phyloP scores from a whole-genome alignment of 345 rosid species.

The Pseudoturritis turrita region DNA sequence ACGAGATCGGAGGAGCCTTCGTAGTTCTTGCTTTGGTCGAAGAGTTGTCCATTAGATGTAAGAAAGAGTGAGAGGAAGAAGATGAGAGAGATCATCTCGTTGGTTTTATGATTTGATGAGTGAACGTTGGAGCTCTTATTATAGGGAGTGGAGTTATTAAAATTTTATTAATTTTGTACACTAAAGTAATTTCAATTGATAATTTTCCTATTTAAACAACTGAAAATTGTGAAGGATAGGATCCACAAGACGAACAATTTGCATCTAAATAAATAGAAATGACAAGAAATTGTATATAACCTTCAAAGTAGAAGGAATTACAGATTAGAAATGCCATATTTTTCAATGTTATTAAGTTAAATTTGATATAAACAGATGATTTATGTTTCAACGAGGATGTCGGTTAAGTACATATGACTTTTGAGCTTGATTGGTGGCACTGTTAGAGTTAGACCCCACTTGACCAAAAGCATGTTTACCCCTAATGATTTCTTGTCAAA shows the following conservation, averaged over 20 bases:
- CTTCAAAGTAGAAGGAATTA: background rate
- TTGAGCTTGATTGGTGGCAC: constrained; percentile 31
- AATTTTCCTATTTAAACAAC: background rate
- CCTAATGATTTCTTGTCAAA: constrained; percentile 22
- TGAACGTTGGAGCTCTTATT: constrained; percentile 7
- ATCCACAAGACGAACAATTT: background rate
- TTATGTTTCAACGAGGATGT: background rate
- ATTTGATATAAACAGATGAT: no score
- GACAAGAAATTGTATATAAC: background rate
- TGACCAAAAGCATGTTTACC: constrained; percentile 20
- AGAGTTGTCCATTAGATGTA: constrained; percentile 20
- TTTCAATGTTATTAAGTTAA: background rate
- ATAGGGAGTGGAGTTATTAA: background rate
- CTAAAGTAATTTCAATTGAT: background rate
- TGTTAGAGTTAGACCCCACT: constrained; percentile 15
- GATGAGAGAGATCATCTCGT: constrained; percentile 14
- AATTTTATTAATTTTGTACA: background rate
- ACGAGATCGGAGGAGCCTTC: constrained; percentile 95
- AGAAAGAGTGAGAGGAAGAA: constrained; percentile 5
- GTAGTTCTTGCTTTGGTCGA: constrained; percentile 60
- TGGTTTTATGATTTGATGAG: background rate
- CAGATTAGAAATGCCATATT: background rate
- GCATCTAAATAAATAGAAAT: background rate
- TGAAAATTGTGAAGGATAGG: background rate
- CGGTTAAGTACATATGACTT: constrained; percentile 19